Percentiles rank a stretch among this genome's conserved stretches.
Conservation (phyloP, 495 filamentous ascomycete species). For the Penicillium maclennaniae region DNA sequence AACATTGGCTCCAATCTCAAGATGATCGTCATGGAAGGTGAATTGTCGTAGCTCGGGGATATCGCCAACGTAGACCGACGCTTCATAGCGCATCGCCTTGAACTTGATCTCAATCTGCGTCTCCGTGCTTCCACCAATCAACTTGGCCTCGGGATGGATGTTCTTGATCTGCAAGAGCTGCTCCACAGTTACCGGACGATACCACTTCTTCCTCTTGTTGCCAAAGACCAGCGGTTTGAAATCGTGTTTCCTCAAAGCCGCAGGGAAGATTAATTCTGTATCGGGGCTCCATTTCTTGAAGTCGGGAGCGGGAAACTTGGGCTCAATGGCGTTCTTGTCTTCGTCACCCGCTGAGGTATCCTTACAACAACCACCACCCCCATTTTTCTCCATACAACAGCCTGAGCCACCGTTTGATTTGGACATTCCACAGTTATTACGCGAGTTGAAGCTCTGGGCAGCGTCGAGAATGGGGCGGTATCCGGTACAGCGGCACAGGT, state of each 20-base stretch:
- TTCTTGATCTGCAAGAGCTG: slow-evolving; percentile 90
- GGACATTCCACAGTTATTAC: slow-evolving; percentile 40
- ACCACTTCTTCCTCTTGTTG: slow-evolving; percentile 94
- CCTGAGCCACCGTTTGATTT: slow-evolving; percentile 46
- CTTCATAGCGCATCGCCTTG: slow-evolving; percentile 85
- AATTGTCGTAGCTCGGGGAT: slow-evolving; percentile 83
- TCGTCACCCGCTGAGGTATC: slow-evolving; percentile 13
- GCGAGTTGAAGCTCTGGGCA: slow-evolving; percentile 56
- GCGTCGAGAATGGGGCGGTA: slow-evolving; percentile 94
- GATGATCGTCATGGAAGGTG: slow-evolving; percentile 68
- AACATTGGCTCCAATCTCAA: slow-evolving; percentile 90
- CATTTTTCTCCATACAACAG: slow-evolving; percentile 53
- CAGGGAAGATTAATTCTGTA: slow-evolving; percentile 93
- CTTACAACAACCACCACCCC: slow-evolving; percentile 41
- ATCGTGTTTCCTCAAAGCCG: slow-evolving; percentile 73
- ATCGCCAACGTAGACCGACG: slow-evolving; percentile 89
- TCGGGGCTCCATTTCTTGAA: slow-evolving; percentile 93
- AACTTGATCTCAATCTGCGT: slow-evolving; percentile 99
- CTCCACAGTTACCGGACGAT: slow-evolving; percentile 78
- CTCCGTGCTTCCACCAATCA: slow-evolving; percentile 94
- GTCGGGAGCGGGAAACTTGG: slow-evolving; percentile 42
- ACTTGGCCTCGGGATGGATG: slow-evolving; percentile 79
- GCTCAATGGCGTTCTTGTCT: slow-evolving; percentile 18
- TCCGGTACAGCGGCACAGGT: slow-evolving; percentile 92
- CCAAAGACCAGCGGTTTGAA: slow-evolving; percentile 82